Evolutionary conservation across 257 asterid genomes (phyloP).

Genomic region (Capsicum pubescens): DNA sequence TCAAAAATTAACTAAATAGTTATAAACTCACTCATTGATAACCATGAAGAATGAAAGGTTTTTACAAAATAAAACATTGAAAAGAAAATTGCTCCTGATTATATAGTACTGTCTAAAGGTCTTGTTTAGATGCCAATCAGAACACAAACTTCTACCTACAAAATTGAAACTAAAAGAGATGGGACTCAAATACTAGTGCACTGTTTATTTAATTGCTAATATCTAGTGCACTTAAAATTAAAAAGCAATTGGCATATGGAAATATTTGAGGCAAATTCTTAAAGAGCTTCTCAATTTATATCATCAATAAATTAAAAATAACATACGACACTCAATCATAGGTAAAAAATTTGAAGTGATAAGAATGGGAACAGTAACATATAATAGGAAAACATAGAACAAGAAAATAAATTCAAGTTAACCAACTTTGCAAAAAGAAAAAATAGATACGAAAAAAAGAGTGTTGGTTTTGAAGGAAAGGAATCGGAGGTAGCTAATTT

Average conservation of each 20-base stretch:
- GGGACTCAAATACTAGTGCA: neutral
- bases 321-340: neutral
- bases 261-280: neutral
- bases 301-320: neutral
- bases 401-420: neutral
- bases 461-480: neutral
- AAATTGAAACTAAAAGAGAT: neutral
- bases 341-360: neutral
- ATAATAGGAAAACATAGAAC: neutral
- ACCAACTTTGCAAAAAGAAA: neutral
- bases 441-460: neutral
- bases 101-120: neutral
- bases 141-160: neutral
- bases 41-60: neutral
- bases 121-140: neutral
- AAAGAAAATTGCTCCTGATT: neutral
- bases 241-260: neutral
- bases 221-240: slow-evolving; percentile 4
- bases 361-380: neutral
- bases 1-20: neutral
- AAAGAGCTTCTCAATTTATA: neutral
- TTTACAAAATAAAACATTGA: neutral
- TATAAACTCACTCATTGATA: neutral
- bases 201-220: neutral
- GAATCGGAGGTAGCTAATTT: neutral